Base-by-base conservation (phyloP, 2,329 filamentous ascomycete species). In the Didymellaceae sp. region DNA sequence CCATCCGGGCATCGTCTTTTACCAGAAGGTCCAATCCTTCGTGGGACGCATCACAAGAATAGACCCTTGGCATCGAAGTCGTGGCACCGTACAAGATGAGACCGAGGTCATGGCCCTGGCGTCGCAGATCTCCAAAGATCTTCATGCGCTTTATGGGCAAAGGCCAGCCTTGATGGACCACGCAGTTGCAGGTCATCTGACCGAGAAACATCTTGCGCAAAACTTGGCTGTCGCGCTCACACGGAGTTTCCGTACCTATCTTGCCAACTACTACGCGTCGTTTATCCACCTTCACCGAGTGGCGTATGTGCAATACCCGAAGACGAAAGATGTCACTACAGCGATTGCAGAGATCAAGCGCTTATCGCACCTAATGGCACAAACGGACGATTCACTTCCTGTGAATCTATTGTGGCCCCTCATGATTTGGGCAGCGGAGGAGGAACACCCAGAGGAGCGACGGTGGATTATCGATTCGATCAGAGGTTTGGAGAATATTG, bases 341-440 rank as follows among this genome's bases (percentile, higher is more conserved):
- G 80, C 80, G 1, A 73, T 82, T 45, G 63, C 65, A n/a, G 77
- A 78, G 33, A 82, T 82, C 52, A 77, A 78, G 21, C 73, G 69
- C 10, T 68, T 82, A 3, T 75, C 77, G 16, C 73, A 74, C 26
- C 70, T 79, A 26, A 78, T 83, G 45, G 70, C 74, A 11, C 72
- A 77, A 21, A 66, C 67, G 1, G 74, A 77, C 10, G 76, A 79
- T 25, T 72, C 78, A 7, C 67, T 83, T 2, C 81, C 82, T 0
- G 79, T 82, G 38, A 84, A 80, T 51, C 78, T 83, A 72, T 71
- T 84, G 5, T 84, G 81, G 82, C 81, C 81, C 1, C 65, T 83
- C 6, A 67, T 84, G 31, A 82, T 85, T 77, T 74, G 80, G 54
- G 81, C 81, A 0, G 78, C 76, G 7, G 82, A 85, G 60, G 81